Evolutionary conservation across 1,139 yeast genomes (phyloP).

Genomic region (Lizanozyma gosingica): DNA sequence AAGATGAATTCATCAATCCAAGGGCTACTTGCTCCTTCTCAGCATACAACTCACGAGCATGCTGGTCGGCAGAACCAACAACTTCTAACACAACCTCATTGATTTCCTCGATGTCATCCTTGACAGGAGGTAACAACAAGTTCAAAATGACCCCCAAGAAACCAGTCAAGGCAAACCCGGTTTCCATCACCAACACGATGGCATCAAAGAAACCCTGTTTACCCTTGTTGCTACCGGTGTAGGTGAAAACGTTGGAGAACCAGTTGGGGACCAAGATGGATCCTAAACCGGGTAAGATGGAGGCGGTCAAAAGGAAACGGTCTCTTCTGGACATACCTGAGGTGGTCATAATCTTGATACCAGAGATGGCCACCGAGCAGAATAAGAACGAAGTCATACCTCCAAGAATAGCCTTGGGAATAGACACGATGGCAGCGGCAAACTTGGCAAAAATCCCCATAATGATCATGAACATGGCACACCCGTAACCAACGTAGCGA

Average conservation of each 20-base stretch:
- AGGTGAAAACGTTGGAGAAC: constrained; percentile 71
- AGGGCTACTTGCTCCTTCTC: constrained; percentile 16
- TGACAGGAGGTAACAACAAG: constrained; percentile 61
- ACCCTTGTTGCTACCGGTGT: constrained; percentile 55
- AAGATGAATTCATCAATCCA: background rate
- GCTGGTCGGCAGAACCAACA: constrained; percentile 38
- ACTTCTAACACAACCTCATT: constrained; percentile 39
- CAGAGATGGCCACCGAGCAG: constrained; percentile 84
- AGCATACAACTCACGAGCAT: constrained; percentile 28
- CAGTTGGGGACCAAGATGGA: constrained; percentile 67
- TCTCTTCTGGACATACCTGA: constrained; percentile 81
- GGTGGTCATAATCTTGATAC: constrained; percentile 68
- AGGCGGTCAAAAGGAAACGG: constrained; percentile 70
- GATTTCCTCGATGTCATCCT: constrained; percentile 50
- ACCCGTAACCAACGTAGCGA: constrained; percentile 80
- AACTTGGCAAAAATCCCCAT: constrained; percentile 88
- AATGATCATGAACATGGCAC: constrained; percentile 69
- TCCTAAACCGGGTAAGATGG: constrained; percentile 73
- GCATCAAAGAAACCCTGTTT: constrained; percentile 72
- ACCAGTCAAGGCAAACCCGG: constrained; percentile 82
- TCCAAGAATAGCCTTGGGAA: constrained; percentile 78
- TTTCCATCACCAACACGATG: constrained; percentile 72
- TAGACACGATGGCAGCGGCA: constrained; percentile 81
- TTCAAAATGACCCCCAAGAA: constrained; percentile 67
- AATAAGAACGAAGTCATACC: constrained; percentile 90